Percentiles rank a stretch among this genome's conserved stretches.
These are phyloP conservation scores for Sphaerostilbella broomeana DNA, from an alignment of 2,329 filamentous ascomycete genomes.

Conservation along the genomic window DNA sequence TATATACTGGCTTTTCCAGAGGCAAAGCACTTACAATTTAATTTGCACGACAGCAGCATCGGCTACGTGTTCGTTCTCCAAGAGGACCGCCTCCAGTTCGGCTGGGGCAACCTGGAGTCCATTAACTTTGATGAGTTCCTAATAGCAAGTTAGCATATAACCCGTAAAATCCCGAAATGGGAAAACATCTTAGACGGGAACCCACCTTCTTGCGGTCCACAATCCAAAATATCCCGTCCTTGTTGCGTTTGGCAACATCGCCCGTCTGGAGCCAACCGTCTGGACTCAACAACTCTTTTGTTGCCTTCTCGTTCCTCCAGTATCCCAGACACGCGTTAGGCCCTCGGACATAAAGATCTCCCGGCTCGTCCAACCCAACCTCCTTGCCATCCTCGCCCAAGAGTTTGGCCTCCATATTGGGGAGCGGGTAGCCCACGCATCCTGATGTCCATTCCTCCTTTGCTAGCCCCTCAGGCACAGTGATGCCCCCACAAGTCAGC, in stretches of 20 bases:
- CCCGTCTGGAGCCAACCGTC: conserved; percentile 56
- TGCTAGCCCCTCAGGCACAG: conserved; percentile 32
- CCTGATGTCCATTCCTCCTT: conserved; percentile 32
- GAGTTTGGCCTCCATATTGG: conserved; percentile 48
- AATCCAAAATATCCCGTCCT: conserved; percentile 40
- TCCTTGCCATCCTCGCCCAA: conserved; percentile 48
- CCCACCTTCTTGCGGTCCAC: conserved; percentile 42
- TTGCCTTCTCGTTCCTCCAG: conserved; percentile 50
- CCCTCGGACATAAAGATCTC: conserved; percentile 48
- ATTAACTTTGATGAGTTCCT: conserved; percentile 55
- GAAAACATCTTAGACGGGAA: not conserved
- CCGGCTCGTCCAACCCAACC: conserved; percentile 39
- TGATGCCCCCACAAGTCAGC: conserved; percentile 35
- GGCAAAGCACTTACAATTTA: conserved; percentile 28
- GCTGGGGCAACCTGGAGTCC: conserved; percentile 55
- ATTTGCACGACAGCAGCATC: conserved; percentile 52
- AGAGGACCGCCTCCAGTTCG: conserved; percentile 46
- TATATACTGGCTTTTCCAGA: not conserved
- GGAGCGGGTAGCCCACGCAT: conserved; percentile 45
- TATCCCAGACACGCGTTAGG: conserved; percentile 55
- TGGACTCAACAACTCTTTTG: conserved; percentile 39
- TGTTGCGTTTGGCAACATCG: conserved; percentile 45
- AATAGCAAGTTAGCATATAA: conserved; percentile 13
- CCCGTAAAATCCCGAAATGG: not conserved
- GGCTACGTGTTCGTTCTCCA: conserved; percentile 44